Evolutionary conservation across 2,329 filamentous ascomycete genomes (phyloP).

Genomic region (Chaetomiaceae sp.): DNA sequence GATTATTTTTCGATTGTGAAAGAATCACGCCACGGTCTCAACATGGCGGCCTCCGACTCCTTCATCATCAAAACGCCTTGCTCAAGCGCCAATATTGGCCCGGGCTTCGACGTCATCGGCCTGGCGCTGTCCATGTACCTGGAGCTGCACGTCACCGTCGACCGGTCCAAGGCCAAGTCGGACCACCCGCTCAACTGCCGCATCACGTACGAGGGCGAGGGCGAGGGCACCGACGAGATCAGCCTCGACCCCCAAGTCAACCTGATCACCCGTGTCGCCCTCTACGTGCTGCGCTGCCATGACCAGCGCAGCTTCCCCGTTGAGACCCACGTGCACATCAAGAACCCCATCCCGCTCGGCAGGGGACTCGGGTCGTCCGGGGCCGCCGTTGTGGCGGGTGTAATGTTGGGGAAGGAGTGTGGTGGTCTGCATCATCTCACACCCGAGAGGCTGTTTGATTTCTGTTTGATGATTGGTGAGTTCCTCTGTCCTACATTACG

Average conservation of each 20-base stretch:
- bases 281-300: conserved; percentile 93
- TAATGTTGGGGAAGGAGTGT: conserved; percentile 86
- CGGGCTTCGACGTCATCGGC: conserved; percentile 96
- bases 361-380: conserved; percentile 92
- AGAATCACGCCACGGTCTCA: not conserved
- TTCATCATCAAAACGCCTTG: conserved; percentile 78
- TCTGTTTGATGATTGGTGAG: conserved; percentile 90
- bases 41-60: conserved; percentile 39
- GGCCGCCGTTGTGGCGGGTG: conserved; percentile 90
- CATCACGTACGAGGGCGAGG: conserved; percentile 84
- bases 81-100: conserved; percentile 96
- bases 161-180: conserved; percentile 51
- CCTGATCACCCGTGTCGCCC: conserved; percentile 86
- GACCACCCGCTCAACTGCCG: conserved; percentile 73
- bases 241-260: conserved; percentile 81
- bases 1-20: too few species aligned
- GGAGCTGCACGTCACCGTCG: conserved; percentile 77
- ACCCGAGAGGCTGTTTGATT: conserved; percentile 84
- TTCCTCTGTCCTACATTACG: conserved; percentile 5
- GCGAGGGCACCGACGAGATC: conserved; percentile 67
- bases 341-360: conserved; percentile 91
- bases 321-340: conserved; percentile 88
- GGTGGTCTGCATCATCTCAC: conserved; percentile 70
- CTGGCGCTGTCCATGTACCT: conserved; percentile 92
- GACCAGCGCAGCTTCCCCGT: conserved; percentile 76